These are phyloP conservation scores for Eucalyptus virginea DNA, from an alignment of 345 rosid species.

Conservation along the genomic window DNA sequence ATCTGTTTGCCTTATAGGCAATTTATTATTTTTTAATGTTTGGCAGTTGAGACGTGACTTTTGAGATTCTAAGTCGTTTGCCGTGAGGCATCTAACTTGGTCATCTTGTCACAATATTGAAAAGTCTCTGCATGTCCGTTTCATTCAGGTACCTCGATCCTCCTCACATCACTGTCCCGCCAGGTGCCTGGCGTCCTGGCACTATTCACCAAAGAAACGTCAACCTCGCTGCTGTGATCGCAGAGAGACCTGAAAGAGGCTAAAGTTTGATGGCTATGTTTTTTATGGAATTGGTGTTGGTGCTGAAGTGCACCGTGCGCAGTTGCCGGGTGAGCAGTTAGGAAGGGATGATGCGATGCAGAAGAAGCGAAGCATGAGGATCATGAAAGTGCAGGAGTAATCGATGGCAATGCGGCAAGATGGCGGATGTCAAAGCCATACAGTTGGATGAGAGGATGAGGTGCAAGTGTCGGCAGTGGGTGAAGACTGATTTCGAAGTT, in stretches of 20 bases:
- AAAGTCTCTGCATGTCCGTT: neutral
- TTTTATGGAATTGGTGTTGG: neutral
- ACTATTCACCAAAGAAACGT: neutral
- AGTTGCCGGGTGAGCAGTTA: neutral
- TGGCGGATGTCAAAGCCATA: neutral
- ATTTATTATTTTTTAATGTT: too few species aligned
- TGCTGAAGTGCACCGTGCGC: neutral
- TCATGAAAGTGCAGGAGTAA: neutral
- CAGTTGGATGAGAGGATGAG: neutral
- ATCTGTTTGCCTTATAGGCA: neutral
- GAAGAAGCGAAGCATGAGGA: neutral
- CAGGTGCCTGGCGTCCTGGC: neutral
- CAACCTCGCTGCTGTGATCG: neutral
- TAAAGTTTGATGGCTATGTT: neutral
- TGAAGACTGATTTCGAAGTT: neutral
- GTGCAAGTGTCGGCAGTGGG: neutral
- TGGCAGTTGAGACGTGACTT: neutral
- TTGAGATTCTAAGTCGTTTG: neutral
- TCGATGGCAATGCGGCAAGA: neutral
- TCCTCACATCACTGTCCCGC: neutral
- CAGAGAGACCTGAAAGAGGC: neutral
- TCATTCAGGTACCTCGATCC: slow-evolving; percentile 74
- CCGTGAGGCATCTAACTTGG: neutral
- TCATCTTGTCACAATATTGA: neutral
- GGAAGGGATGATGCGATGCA: neutral